Base-by-base conservation (phyloP, 129 eudicot species). In the Flaveria bidentis region DNA sequence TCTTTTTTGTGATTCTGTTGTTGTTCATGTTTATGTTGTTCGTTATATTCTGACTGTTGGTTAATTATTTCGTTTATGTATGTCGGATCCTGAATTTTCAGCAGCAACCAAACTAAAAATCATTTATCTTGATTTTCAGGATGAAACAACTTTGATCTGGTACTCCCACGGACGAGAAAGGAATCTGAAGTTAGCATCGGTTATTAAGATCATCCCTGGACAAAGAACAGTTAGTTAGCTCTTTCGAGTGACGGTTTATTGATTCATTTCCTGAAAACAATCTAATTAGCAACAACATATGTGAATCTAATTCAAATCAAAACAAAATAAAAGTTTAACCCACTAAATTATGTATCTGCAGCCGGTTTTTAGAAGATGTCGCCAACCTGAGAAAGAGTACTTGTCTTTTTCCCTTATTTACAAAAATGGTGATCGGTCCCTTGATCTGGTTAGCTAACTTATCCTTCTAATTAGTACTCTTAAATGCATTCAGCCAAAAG, bases 351-450 rank as follows among this genome's bases (percentile, higher is more conserved):
- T 84, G 77, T 68, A 15, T 9, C 42, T 81, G 72, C 91, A 89
- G 92, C 83, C 87, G 75, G 90, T 89, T 70, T 87, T 92, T 71
- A 86, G 53, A 79, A 83, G 92, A 92, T 87, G 68, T 82, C 86
- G 79, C 76, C 87, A 91, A 18, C 98, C 93, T 7, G 98, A 89
- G 68, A 86, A 92, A 86, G 96, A 92, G 78, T 92, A 92, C 84
- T 83, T 87, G 75, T 89, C 93, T 16, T 92, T 92, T 78, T 92
- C 96, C 10, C 88, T 92, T 20, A 78, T 92, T 74, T 89, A 87
- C 66, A 86, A 88, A 50, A 86, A 92, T 80, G 87, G 92, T 4
- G 94, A 92, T 30, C 79, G 96, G 83, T 89, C 94, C 52, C 96
- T 86, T 51, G 98, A 89, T 82, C 76, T 87, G 96, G 97, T 92